Evolutionary conservation across 805 yeast species (phyloP).

Genomic region (Nakazawaea sp.): DNA sequence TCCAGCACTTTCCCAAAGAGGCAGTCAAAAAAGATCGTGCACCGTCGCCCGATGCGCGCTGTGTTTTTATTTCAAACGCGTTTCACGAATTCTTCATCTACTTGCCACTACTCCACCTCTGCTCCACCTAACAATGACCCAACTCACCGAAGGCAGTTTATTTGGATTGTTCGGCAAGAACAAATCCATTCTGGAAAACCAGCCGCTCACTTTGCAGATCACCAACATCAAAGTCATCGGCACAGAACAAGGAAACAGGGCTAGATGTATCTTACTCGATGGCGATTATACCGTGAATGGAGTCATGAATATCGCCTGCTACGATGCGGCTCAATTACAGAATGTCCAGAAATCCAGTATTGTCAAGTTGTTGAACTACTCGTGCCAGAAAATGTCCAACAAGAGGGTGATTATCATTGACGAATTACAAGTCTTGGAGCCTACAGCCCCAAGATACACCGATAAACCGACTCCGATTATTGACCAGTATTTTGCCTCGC

Average conservation of each 20-base stretch:
- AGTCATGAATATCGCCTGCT: constrained; percentile 40
- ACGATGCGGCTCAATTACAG: constrained; percentile 34
- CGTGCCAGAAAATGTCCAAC: constrained; percentile 34
- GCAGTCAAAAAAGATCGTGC: too few relatives aligned
- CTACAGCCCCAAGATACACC: constrained; percentile 29
- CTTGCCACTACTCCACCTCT: constrained; percentile 6
- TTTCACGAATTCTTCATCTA: neutral
- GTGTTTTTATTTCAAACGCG: too few relatives aligned
- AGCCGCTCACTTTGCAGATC: constrained; percentile 28
- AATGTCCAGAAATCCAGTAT: constrained; percentile 40
- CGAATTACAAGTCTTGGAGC: constrained; percentile 34
- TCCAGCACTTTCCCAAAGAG: too few relatives aligned
- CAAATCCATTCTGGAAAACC: constrained; percentile 13
- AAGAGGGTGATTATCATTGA: constrained; percentile 43
- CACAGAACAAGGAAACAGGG: constrained; percentile 33
- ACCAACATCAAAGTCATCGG: constrained; percentile 28
- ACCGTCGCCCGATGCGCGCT: too few relatives aligned
- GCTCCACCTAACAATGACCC: neutral
- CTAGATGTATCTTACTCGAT: constrained; percentile 43
- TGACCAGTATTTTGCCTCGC: constrained; percentile 51
- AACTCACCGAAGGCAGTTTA: constrained; percentile 5
- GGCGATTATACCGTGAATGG: constrained; percentile 45
- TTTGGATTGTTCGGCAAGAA: constrained; percentile 16
- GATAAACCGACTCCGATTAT: constrained; percentile 33
- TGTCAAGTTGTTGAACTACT: constrained; percentile 32